Evolutionary conservation across 2,329 filamentous ascomycete species (phyloP).

Genomic region (Cephalotrichum gorgonifer): DNA sequence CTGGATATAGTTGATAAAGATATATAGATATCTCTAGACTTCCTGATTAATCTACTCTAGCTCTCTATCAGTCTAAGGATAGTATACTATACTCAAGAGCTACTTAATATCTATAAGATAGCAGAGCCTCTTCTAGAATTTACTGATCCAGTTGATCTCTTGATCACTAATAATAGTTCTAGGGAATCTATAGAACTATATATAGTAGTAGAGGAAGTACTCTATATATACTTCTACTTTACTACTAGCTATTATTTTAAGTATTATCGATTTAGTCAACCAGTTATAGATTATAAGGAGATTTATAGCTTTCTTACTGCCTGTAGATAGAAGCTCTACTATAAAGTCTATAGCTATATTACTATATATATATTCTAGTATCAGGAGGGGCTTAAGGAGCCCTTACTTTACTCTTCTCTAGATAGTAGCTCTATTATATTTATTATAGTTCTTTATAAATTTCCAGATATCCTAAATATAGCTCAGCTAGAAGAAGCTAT

Average conservation of each 20-base stretch:
- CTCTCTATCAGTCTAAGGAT: neutral
- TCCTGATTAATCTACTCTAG: neutral
- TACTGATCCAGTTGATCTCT: neutral
- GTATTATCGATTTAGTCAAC: neutral
- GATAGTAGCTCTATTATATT: neutral
- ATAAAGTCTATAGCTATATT: constrained; percentile 2
- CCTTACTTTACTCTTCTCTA: neutral
- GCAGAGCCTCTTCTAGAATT: neutral
- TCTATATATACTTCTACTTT: neutral
- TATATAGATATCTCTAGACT: neutral
- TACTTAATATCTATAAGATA: neutral
- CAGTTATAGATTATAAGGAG: neutral
- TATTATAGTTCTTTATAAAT: neutral
- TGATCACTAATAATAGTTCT: neutral
- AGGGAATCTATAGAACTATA: neutral
- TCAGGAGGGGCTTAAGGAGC: neutral
- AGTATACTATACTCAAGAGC: neutral
- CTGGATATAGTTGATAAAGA: neutral
- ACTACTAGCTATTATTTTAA: neutral
- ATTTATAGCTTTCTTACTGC: neutral
- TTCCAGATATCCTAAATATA: neutral
- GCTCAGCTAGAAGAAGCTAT: constrained; percentile 1
- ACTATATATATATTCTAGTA: neutral
- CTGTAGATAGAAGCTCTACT: neutral
- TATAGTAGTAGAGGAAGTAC: neutral